Percentiles rank a stretch among this genome's conserved stretches.
Evolutionary conservation across 2,329 filamentous ascomycete genomes (phyloP).

Genomic region (Nothopassalora personata): DNA sequence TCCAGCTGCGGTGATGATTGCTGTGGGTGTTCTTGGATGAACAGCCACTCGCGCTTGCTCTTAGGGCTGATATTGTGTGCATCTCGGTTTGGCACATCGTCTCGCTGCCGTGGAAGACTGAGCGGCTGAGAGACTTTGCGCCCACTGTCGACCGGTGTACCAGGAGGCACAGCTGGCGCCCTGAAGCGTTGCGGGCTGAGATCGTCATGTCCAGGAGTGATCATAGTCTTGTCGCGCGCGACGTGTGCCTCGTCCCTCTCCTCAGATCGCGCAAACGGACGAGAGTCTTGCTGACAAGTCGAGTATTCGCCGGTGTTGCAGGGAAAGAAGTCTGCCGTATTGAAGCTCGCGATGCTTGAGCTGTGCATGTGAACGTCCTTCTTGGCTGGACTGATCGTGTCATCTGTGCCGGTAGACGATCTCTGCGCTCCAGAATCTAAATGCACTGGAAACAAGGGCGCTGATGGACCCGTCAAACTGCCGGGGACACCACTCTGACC

Average conservation of each 20-base stretch:
- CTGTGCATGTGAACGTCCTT: conserved; percentile 24
- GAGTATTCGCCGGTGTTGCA: conserved; percentile 35
- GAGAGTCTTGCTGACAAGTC: conserved; percentile 29
- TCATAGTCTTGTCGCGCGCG: neutral
- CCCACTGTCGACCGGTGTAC: conserved; percentile 21
- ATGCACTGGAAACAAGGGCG: conserved; percentile 17
- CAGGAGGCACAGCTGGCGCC: conserved; percentile 24
- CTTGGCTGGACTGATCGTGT: conserved; percentile 23
- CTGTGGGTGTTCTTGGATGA: conserved; percentile 22
- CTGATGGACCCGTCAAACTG: conserved; percentile 9
- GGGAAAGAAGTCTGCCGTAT: conserved; percentile 37
- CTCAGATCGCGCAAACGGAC: conserved; percentile 12
- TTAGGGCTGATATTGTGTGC: conserved; percentile 29
- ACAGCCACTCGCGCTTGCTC: conserved; percentile 26
- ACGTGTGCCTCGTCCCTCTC: conserved; percentile 13
- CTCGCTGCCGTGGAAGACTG: conserved; percentile 5
- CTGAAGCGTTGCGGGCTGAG: conserved; percentile 9
- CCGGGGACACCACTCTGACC: neutral
- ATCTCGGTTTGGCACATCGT: conserved; percentile 19
- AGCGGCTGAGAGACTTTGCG: neutral
- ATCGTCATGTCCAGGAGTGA: conserved; percentile 5
- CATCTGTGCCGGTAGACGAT: conserved; percentile 13
- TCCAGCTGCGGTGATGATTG: conserved; percentile 18
- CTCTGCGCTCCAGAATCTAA: conserved; percentile 7
- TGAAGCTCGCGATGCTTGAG: conserved; percentile 35